Percentiles rank a stretch among this genome's conserved stretches.
phyloP scores from a whole-genome alignment of 2,329 filamentous ascomycete genomes.

The Scorias spongiosa region DNA sequence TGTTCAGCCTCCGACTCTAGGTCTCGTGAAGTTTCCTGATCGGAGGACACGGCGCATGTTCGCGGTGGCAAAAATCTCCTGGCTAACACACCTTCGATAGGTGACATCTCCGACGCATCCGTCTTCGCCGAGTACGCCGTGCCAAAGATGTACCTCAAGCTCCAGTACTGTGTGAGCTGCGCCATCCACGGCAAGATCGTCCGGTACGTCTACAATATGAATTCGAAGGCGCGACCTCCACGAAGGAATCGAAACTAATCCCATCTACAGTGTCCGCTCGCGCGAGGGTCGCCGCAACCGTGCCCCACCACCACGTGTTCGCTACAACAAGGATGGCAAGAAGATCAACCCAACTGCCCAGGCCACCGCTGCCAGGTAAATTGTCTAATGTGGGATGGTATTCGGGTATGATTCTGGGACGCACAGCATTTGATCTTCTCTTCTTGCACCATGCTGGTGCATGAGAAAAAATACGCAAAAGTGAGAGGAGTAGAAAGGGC shows the following conservation, averaged over 20 bases:
- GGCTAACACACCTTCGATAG: slow-evolving; percentile 32
- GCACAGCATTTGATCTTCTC: too few relatives aligned
- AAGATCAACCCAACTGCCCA: slow-evolving; percentile 85
- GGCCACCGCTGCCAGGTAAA: slow-evolving; percentile 40
- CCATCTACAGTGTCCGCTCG: slow-evolving; percentile 69
- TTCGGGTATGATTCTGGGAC: too few relatives aligned
- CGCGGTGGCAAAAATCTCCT: not conserved
- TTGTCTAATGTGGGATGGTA: not conserved
- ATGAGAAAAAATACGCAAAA: not conserved
- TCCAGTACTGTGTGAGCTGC: slow-evolving; percentile 99
- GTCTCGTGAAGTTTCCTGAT: not conserved
- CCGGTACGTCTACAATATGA: slow-evolving; percentile 57
- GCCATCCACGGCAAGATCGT: slow-evolving; percentile 99
- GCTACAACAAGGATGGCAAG: slow-evolving; percentile 99
- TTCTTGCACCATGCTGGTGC: not conserved
- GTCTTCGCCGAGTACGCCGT: slow-evolving; percentile 99
- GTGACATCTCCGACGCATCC: slow-evolving; percentile 99
- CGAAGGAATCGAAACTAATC: slow-evolving; percentile 1
- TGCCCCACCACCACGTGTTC: slow-evolving; percentile 88
- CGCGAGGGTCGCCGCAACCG: slow-evolving; percentile 96
- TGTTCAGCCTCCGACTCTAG: not conserved
- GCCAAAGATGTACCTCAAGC: slow-evolving; percentile 99
- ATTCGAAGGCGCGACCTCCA: not conserved
- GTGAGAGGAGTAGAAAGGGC: not conserved
- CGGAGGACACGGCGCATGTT: not conserved